Evolutionary conservation across 208 protist species (phyloP), one percentile per base, ranked within the genome.

Genomic region (Leishmania tarentolae): DNA sequence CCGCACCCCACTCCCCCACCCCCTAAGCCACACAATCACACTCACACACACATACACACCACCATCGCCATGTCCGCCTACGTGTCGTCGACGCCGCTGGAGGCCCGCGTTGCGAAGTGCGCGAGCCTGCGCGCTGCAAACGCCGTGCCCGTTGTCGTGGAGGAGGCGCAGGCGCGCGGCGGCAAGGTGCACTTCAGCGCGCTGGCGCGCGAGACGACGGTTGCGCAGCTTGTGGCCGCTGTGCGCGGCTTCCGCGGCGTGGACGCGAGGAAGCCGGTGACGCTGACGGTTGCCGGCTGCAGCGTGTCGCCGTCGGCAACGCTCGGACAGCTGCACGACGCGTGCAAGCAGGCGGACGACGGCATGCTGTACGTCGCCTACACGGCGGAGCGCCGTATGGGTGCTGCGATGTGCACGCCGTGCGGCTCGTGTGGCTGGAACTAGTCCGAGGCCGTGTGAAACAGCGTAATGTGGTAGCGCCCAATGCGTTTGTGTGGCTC

Each of bases 341-440:
- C 71, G 59, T 87, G 79, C 83, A 81, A 75, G 83, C 73, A 37
- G 24, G 72, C 65, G 28, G 83, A 86, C 75, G 83, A 87, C 83
- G 83, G 79, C 83, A 83, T 87, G 79, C 83, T 87, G 61, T 83
- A 87, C 83, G 79, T 83, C 44, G 42, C 70, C 75, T 87, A 83
- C 83, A 37, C 79, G n/a, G 47, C 42, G 75, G 83, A 87, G 66
- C 37, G 31, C 65, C 28, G 37, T 40, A 44, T 70, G 37, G 65
- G 65, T 21, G 37, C 37, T 47, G 65, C 37, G 40, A 19, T 70
- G 31, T 47, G 50, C 9, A 53, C 50, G 50, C 50, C 50, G 9
- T 53, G 50, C 15, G 50, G 9, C 9, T 53, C 50, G 50, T 53
- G 50, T 15, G 50, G 9, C 9, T 53, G 50, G 50, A 53, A 53